Evolutionary conservation across 1,284 basidiomycete genomes (phyloP).

Genomic region (Erythrobasidium hasegawianum): DNA sequence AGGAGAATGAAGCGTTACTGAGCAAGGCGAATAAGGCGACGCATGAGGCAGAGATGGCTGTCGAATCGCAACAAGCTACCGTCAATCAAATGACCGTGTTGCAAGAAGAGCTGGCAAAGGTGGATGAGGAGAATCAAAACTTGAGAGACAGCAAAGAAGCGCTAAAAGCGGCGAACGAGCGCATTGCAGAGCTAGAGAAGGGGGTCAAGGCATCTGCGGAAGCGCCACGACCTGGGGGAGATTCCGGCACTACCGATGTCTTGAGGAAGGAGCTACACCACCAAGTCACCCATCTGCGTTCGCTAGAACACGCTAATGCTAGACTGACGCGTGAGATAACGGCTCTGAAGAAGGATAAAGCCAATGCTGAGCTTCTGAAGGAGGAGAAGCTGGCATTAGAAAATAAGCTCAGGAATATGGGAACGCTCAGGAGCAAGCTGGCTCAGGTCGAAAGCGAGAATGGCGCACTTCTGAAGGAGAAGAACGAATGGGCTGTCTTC

Average conservation of each 20-base stretch:
- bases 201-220: slow-evolving; percentile 9
- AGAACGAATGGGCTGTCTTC: slow-evolving; percentile 48
- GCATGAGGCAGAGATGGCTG: slow-evolving; percentile 36
- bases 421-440: slow-evolving; percentile 59
- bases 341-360: slow-evolving; percentile 57
- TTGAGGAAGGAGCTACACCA: slow-evolving; percentile 34
- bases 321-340: slow-evolving; percentile 59
- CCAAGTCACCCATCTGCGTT: slow-evolving; percentile 55
- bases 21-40: slow-evolving; percentile 34
- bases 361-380: slow-evolving; percentile 63
- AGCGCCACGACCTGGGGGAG: background rate
- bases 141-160: slow-evolving; percentile 28
- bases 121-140: slow-evolving; percentile 33
- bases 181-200: slow-evolving; percentile 29
- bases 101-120: slow-evolving; percentile 16
- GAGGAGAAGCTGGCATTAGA: slow-evolving; percentile 70
- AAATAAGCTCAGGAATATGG: slow-evolving; percentile 56
- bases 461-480: slow-evolving; percentile 57
- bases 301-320: slow-evolving; percentile 62
- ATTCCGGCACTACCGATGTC: slow-evolving; percentile 15
- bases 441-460: slow-evolving; percentile 62
- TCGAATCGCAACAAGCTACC: slow-evolving; percentile 16
- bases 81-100: slow-evolving; percentile 31
- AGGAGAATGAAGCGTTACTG: slow-evolving; percentile 37
- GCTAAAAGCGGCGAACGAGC: slow-evolving; percentile 17